phyloP scores from a whole-genome alignment of 192 early-diverging fungal genomes.

The Entomortierella beljakovae region DNA sequence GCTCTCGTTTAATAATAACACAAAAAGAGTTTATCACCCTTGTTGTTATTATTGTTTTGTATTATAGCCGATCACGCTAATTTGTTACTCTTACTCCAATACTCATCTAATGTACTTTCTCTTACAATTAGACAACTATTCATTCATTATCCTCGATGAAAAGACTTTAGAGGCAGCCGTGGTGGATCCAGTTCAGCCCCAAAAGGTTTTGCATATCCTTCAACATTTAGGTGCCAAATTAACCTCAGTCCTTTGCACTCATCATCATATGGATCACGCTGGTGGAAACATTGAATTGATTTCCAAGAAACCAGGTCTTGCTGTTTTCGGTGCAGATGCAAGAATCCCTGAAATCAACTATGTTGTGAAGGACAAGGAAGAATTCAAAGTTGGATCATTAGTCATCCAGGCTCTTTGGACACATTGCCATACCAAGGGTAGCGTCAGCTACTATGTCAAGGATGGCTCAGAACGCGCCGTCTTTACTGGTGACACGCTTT shows the following conservation, averaged over 20 bases:
- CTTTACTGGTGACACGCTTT: slow-evolving; percentile 92
- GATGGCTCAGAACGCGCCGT: slow-evolving; percentile 76
- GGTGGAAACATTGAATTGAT: slow-evolving; percentile 80
- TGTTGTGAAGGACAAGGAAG: slow-evolving; percentile 75
- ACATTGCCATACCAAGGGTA: slow-evolving; percentile 88
- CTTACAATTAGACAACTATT: slow-evolving; percentile 88
- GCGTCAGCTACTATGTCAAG: slow-evolving; percentile 85
- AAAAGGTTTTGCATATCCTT: slow-evolving; percentile 71
- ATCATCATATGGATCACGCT: slow-evolving; percentile 93
- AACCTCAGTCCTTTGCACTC: slow-evolving; percentile 79
- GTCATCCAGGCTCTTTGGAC: slow-evolving; percentile 81
- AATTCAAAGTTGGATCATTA: slow-evolving; percentile 80
- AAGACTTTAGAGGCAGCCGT: slow-evolving; percentile 74
- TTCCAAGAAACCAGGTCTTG: slow-evolving; percentile 65
- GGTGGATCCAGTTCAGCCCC: slow-evolving; percentile 89
- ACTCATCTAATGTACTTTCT: no score
- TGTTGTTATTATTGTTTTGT: no score
- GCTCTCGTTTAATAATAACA: no score
- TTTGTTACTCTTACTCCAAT: no score
- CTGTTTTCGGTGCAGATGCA: slow-evolving; percentile 88
- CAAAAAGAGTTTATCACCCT: no score
- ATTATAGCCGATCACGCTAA: no score
- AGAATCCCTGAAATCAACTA: slow-evolving; percentile 85
- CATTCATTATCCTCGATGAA: slow-evolving; percentile 84
- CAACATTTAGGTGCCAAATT: slow-evolving; percentile 63